A percentile compares a stretch with the other conserved stretches of the same genome.
phyloP scores from a whole-genome alignment of 805 yeast genomes.

The Lipomyces orientalis region DNA sequence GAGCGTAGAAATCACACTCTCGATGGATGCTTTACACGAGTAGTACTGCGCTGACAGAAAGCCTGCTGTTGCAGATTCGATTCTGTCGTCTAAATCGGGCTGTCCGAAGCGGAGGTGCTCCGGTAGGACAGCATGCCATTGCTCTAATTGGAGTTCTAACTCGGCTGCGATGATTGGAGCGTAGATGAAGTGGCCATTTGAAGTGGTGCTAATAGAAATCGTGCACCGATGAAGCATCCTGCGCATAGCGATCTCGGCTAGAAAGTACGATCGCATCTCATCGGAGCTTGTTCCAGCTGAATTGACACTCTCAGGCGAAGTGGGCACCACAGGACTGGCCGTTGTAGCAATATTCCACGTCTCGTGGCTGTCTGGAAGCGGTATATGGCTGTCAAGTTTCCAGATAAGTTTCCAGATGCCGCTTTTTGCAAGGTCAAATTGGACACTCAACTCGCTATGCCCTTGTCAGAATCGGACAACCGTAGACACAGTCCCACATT shows the following conservation, averaged over 20 bases:
- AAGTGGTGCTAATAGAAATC: background rate
- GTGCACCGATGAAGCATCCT: background rate
- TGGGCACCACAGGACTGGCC: background rate
- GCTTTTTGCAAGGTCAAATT: background rate
- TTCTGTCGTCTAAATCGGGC: background rate
- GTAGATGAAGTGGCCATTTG: background rate
- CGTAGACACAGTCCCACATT: background rate
- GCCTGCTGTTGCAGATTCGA: slow-evolving; percentile 1
- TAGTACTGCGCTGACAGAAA: background rate
- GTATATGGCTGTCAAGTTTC: background rate
- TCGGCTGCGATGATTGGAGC: background rate
- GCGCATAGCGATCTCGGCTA: slow-evolving; percentile 2
- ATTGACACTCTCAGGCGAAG: background rate
- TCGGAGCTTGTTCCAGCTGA: background rate
- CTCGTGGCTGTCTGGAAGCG: background rate
- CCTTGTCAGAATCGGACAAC: background rate
- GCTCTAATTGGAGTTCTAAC: background rate
- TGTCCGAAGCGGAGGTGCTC: slow-evolving; percentile 1
- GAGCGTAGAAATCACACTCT: too few relatives aligned
- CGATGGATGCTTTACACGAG: background rate
- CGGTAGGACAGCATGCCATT: background rate
- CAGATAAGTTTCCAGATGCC: background rate
- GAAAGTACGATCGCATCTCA: slow-evolving; percentile 1
- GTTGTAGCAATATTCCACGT: background rate
- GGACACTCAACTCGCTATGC: background rate